phyloP scores from a whole-genome alignment of 2,329 filamentous ascomycete genomes.

The Neonectria coccinea region DNA sequence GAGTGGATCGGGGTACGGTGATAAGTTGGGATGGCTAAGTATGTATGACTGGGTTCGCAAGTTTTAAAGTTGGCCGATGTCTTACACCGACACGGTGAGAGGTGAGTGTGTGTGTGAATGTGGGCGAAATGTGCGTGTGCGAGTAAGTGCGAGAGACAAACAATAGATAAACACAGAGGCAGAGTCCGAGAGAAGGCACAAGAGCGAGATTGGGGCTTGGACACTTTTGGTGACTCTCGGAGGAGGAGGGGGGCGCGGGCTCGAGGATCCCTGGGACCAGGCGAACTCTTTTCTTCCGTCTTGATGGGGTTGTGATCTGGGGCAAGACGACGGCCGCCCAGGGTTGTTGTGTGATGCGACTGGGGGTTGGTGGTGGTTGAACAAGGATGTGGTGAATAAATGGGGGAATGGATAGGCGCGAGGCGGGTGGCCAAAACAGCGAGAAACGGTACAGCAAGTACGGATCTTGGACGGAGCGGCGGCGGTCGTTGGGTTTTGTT shows the following conservation, averaged over 20 bases:
- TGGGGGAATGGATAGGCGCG: slow-evolving; percentile 23
- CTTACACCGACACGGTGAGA: slow-evolving; percentile 38
- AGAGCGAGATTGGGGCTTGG: slow-evolving; percentile 13
- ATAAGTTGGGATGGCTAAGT: slow-evolving; percentile 12
- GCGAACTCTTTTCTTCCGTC: slow-evolving; percentile 23
- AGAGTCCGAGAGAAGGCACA: neutral
- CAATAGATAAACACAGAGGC: no score
- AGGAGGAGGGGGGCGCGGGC: neutral
- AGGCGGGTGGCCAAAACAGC: neutral
- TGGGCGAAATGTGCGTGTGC: slow-evolving; percentile 22
- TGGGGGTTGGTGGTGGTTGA: slow-evolving; percentile 16
- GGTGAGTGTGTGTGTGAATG: slow-evolving; percentile 14
- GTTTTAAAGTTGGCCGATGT: slow-evolving; percentile 45
- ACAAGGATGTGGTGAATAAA: slow-evolving; percentile 20
- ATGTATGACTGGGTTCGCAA: slow-evolving; percentile 25
- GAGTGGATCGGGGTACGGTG: slow-evolving; percentile 40
- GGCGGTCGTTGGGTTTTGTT: neutral
- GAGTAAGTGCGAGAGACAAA: no score
- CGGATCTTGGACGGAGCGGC: neutral
- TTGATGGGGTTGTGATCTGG: slow-evolving; percentile 30
- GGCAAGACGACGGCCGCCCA: slow-evolving; percentile 18
- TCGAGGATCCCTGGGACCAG: slow-evolving; percentile 22
- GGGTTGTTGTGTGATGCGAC: slow-evolving; percentile 28
- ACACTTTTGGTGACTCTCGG: slow-evolving; percentile 3
- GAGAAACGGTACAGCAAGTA: neutral